Evolutionary conservation across 495 filamentous ascomycete genomes (phyloP).

Genomic region (Trichoderma parareesei): DNA sequence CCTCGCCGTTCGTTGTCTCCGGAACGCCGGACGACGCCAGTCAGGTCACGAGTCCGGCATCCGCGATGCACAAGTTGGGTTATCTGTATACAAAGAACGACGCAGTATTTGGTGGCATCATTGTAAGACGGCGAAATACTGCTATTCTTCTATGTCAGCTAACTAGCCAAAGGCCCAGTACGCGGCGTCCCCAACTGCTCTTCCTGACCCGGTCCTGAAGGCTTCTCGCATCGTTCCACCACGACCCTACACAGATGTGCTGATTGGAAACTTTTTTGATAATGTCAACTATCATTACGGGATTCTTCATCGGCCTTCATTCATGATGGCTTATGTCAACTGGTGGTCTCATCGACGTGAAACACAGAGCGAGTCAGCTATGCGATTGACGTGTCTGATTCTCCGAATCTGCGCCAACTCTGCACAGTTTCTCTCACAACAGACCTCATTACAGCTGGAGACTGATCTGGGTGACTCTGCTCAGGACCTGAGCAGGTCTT

Average conservation of each 20-base stretch:
- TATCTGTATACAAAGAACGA: not conserved
- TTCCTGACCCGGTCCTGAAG: not conserved
- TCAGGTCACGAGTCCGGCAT: not conserved
- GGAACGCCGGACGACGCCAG: not conserved
- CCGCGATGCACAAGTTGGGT: not conserved
- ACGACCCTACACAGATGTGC: slow-evolving; percentile 27
- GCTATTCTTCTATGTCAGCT: not conserved
- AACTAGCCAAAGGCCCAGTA: not conserved
- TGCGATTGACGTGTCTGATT: slow-evolving; percentile 39
- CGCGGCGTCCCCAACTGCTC: not conserved
- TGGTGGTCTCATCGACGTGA: slow-evolving; percentile 36
- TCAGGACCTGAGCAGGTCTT: slow-evolving; percentile 31
- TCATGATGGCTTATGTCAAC: slow-evolving; percentile 37
- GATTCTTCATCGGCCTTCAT: slow-evolving; percentile 39
- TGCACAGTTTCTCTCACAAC: slow-evolving; percentile 32
- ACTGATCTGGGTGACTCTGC: slow-evolving; percentile 36
- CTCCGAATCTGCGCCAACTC: slow-evolving; percentile 44
- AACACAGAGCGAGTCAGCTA: not conserved
- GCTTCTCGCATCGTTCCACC: not conserved
- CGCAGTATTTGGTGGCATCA: not conserved
- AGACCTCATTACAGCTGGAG: slow-evolving; percentile 35
- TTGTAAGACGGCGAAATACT: not conserved
- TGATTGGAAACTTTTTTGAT: slow-evolving; percentile 42
- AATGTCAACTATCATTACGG: slow-evolving; percentile 45
- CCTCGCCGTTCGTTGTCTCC: not conserved